Conservation (phyloP, 352 stramenopile genomes). For the Globisporangium orthogonon region DNA sequence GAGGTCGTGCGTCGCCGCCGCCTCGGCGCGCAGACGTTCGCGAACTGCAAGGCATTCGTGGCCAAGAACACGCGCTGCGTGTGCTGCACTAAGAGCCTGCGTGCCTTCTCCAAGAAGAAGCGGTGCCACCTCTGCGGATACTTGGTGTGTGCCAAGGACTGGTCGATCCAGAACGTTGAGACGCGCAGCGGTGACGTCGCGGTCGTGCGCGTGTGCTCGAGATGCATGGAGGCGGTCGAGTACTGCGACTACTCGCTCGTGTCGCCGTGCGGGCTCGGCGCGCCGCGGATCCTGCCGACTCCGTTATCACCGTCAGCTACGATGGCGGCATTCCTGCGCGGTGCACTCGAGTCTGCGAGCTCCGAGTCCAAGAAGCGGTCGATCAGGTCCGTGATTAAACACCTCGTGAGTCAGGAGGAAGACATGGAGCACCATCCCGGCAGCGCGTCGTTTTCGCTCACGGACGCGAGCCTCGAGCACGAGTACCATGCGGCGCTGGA, state of each 20-base stretch:
- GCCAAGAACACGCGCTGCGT: constrained; percentile 48
- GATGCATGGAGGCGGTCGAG: constrained; percentile 50
- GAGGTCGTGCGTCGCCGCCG: constrained; percentile 40
- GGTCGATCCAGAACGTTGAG: constrained; percentile 24
- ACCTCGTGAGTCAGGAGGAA: constrained; percentile 41
- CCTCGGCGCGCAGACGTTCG: constrained; percentile 48
- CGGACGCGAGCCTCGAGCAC: constrained; percentile 6
- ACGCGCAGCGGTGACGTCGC: constrained; percentile 21
- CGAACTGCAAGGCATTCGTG: constrained; percentile 34
- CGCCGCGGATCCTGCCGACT: constrained; percentile 13
- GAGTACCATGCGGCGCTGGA: constrained; percentile 13
- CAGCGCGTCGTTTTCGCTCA: constrained; percentile 8
- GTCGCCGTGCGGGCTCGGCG: constrained; percentile 20
- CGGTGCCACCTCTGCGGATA: constrained; percentile 33
- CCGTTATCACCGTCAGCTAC: constrained; percentile 1
- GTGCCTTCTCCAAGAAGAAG: constrained; percentile 25
- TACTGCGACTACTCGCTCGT: constrained; percentile 42
- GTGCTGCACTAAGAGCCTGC: constrained; percentile 45
- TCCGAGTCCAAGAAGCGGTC: constrained; percentile 23
- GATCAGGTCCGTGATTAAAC: constrained; percentile 55
- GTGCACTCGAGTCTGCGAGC: constrained; percentile 14
- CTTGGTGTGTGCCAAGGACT: constrained; percentile 33
- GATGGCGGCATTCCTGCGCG: constrained; percentile 17
- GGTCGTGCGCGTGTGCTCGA: constrained; percentile 34
- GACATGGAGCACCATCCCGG: constrained; percentile 4